phyloP scores from a whole-genome alignment of 2,329 filamentous ascomycete species.

The Alternaria triticina region DNA sequence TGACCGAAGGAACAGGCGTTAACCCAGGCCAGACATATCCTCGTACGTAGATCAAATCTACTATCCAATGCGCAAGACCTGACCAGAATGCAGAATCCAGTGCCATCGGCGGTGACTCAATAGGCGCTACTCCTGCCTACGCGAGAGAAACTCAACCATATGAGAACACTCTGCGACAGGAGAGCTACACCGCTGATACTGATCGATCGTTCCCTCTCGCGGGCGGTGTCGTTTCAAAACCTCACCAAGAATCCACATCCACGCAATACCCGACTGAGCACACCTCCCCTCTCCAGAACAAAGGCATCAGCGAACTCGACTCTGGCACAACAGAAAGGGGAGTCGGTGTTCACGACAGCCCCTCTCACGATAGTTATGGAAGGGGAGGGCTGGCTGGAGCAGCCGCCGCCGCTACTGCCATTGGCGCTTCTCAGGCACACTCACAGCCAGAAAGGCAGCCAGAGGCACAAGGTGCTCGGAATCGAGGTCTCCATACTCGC shows the following conservation, averaged over 20 bases:
- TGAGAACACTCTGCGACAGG: constrained; percentile 15
- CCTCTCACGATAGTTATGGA: constrained; percentile 21
- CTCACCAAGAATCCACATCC: background rate
- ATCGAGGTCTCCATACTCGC: constrained; percentile 4
- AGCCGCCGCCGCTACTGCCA: constrained; percentile 27
- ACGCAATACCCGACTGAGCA: constrained; percentile 8
- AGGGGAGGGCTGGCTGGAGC: constrained; percentile 40
- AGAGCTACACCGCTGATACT: constrained; percentile 28
- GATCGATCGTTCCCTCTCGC: constrained; percentile 47
- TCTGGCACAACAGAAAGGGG: constrained; percentile 31
- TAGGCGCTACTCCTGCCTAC: background rate
- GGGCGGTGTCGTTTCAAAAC: constrained; percentile 35
- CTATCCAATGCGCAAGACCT: constrained; percentile 3
- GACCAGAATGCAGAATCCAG: constrained; percentile 14
- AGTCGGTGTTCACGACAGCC: constrained; percentile 13
- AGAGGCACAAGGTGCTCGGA: constrained; percentile 6
- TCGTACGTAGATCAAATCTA: constrained; percentile 27
- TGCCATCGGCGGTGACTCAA: constrained; percentile 2
- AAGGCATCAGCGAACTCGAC: constrained; percentile 11
- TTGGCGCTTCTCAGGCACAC: constrained; percentile 29
- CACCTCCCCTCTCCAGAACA: constrained; percentile 1
- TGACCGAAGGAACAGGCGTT: constrained; percentile 1
- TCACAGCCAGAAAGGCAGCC: constrained; percentile 8
- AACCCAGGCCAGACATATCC: constrained; percentile 16
- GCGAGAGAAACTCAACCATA: constrained; percentile 7